Evolutionary conservation across 1,284 basidiomycete genomes (phyloP).

Genomic region (Hortiboletus rubellus): DNA sequence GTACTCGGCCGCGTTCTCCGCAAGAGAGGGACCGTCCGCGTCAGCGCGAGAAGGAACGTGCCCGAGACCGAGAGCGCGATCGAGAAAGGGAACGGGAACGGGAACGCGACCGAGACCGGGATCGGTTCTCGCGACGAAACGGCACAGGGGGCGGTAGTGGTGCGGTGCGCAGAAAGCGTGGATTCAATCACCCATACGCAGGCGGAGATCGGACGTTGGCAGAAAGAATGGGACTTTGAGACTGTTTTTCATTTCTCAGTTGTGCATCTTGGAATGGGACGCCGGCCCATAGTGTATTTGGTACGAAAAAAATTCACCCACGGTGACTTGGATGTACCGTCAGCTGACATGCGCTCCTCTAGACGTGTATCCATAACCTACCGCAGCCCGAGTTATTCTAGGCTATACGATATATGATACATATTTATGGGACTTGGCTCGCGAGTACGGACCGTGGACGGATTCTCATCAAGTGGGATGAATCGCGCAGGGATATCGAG

Average conservation of each 20-base stretch:
- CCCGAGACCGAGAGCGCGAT: slow-evolving; percentile 35
- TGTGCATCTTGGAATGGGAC: slow-evolving; percentile 25
- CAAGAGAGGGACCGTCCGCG: slow-evolving; percentile 42
- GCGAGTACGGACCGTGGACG: too few relatives aligned
- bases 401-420: slow-evolving; percentile 21
- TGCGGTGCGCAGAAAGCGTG: slow-evolving; percentile 31
- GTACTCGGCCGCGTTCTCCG: slow-evolving; percentile 39
- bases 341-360: slow-evolving; percentile 27
- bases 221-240: slow-evolving; percentile 71
- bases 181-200: slow-evolving; percentile 33
- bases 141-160: slow-evolving; percentile 29
- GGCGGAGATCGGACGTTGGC: slow-evolving; percentile 74
- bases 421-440: slow-evolving; percentile 27
- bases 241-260: slow-evolving; percentile 15
- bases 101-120: slow-evolving; percentile 38
- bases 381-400: slow-evolving; percentile 8
- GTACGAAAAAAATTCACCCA: slow-evolving; percentile 36
- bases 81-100: slow-evolving; percentile 36
- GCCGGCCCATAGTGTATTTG: slow-evolving; percentile 42
- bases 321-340: slow-evolving; percentile 27
- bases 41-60: slow-evolving; percentile 39
- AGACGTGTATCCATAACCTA: slow-evolving; percentile 36
- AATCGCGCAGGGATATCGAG: too few relatives aligned
- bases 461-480: too few relatives aligned
- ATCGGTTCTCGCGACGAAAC: slow-evolving; percentile 39